phyloP scores from a whole-genome alignment of 2,329 filamentous ascomycete genomes.

The Nothopassalora personata region DNA sequence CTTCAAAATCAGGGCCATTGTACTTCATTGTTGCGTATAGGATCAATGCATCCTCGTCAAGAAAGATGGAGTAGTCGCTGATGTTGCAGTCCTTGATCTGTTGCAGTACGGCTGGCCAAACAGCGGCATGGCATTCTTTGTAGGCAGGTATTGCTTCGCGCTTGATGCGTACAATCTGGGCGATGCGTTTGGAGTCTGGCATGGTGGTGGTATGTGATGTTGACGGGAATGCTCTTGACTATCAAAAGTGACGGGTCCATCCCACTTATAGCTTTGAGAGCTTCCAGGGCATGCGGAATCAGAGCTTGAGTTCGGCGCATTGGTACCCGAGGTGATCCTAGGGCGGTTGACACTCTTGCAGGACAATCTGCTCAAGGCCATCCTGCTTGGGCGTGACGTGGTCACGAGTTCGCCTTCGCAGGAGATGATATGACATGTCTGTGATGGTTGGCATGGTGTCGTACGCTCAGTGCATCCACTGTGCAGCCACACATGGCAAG shows the following conservation, averaged over 20 bases:
- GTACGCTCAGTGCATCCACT: too few species aligned
- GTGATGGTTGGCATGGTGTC: too few species aligned
- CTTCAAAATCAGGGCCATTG: constrained; percentile 64
- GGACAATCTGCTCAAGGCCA: too few species aligned
- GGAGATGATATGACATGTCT: too few species aligned
- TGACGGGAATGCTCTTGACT: background rate
- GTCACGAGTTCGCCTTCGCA: too few species aligned
- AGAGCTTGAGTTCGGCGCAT: background rate
- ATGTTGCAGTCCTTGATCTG: constrained; percentile 74
- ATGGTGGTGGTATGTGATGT: constrained; percentile 8
- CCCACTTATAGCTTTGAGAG: background rate
- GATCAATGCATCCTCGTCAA: constrained; percentile 57
- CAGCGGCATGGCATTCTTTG: constrained; percentile 65
- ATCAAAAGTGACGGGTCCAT: background rate
- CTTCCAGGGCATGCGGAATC: background rate
- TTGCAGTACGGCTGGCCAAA: constrained; percentile 72
- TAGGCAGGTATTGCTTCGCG: constrained; percentile 62
- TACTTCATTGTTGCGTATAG: constrained; percentile 77
- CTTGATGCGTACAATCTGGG: constrained; percentile 68
- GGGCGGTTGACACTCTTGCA: too few species aligned
- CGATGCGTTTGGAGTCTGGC: constrained; percentile 49
- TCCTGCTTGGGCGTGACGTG: too few species aligned
- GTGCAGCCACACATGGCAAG: background rate
- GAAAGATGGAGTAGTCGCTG: constrained; percentile 68
- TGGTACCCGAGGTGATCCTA: constrained; percentile 1